Base-by-base conservation (phyloP, 371 early-diverging fungal species). In the Circinella umbellata region DNA sequence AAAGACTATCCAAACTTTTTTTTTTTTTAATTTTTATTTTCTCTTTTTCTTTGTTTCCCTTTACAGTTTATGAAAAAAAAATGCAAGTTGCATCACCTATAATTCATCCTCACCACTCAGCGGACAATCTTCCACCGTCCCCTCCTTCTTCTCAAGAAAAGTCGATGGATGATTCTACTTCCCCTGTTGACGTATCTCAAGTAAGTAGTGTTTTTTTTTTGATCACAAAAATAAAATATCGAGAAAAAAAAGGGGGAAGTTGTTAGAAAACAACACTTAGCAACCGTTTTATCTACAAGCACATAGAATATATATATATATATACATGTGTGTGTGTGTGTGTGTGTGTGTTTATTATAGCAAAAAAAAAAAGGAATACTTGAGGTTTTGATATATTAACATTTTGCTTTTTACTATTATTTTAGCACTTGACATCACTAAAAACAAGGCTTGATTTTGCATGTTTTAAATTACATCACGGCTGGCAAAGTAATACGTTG, bases 381-480 rank as follows among this genome's bases (percentile, higher is more conserved):
- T 27, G 27, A 27, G 27, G 27, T 27, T 27, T 27, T 27, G 2
- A 27, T 27, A 36, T 6, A 38, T 61, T 38, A 38, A 36, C 17
- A 61, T 1, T 18, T 39, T 54, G 18, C 64, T 61, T 47, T 66
- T 61, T 39, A 18, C 35, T 53, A 34, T 47, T 27, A 34, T n/a
- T 48, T 60, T 51, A 81, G 81, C 69, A 78, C 63, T 15, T 81
- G 18, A 60, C 63, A 27, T 68, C 71, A 27, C 67, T 81, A 11
- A 79, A 71, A 69, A 71, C 77, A 17, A 66, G 82, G 18, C 71
- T 81, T 37, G 71, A 71, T 34, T 77, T 81, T 73, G 82, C 82
- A 27, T 73, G 74, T n/a, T 81, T 81, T 70, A 81, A 81, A 54
- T 53, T 81, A 51, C 74, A 68, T 14, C 69, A 81, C 38, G 82